phyloP scores from a whole-genome alignment of 441 rosid species.

The Capsella rubella region DNA sequence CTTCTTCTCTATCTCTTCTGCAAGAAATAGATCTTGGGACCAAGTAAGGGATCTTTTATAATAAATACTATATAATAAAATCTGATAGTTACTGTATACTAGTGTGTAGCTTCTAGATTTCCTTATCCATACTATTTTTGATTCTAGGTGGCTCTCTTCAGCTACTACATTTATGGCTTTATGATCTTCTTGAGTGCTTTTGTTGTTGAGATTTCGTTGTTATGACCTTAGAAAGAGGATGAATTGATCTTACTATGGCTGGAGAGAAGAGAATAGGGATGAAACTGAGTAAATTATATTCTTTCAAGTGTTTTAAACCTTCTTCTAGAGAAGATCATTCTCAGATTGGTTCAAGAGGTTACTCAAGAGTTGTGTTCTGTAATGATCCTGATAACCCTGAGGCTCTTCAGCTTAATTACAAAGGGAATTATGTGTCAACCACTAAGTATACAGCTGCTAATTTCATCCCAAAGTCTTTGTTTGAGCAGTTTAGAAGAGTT shows the following conservation, averaged over 20 bases:
- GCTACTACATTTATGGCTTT: slow-evolving; percentile 15
- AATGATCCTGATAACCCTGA: slow-evolving; percentile 82
- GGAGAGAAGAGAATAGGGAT: slow-evolving; percentile 48
- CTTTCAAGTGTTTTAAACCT: slow-evolving; percentile 62
- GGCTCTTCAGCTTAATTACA: slow-evolving; percentile 61
- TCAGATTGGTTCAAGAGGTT: slow-evolving; percentile 67
- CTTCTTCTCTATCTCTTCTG: slow-evolving; percentile 30
- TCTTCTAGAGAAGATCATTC: slow-evolving; percentile 53
- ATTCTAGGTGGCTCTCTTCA: slow-evolving; percentile 8
- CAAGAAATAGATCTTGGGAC: slow-evolving; percentile 55
- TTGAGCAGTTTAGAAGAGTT: slow-evolving; percentile 98
- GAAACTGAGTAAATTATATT: slow-evolving; percentile 57
- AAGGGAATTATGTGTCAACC: slow-evolving; percentile 79
- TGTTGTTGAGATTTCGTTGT: too few relatives aligned
- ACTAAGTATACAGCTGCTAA: slow-evolving; percentile 86
- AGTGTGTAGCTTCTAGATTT: slow-evolving; percentile 33
- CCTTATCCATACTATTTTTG: slow-evolving; percentile 16
- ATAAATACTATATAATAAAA: too few relatives aligned
- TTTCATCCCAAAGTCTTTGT: slow-evolving; percentile 96
- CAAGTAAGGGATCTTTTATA: slow-evolving; percentile 57
- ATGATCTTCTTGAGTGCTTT: slow-evolving; percentile 34
- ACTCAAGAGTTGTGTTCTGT: slow-evolving; percentile 88
- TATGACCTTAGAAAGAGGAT: too few relatives aligned
- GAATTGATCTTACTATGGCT: slow-evolving; percentile 38
- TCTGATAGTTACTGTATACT: slow-evolving; percentile 35